A percentile compares a stretch with the other conserved stretches of the same genome.
Conservation (phyloP, 495 filamentous ascomycete species). For the Trypethelium eluteriae region DNA sequence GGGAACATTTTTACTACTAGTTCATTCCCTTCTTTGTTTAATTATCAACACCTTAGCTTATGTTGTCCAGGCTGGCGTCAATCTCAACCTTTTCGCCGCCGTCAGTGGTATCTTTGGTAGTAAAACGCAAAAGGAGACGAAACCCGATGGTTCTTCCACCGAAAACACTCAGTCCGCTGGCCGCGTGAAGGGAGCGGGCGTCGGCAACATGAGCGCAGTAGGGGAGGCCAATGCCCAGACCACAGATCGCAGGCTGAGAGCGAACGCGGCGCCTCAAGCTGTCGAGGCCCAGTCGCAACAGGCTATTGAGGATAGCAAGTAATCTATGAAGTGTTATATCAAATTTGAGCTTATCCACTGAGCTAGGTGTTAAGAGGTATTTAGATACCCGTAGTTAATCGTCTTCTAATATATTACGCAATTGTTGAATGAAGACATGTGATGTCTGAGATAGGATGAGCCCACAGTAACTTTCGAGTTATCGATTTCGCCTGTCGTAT, state of each 20-base stretch:
- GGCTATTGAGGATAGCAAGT: slow-evolving; percentile 8
- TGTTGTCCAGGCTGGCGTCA: slow-evolving; percentile 31
- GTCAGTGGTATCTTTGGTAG: slow-evolving; percentile 29
- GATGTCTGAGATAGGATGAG: too few relatives aligned
- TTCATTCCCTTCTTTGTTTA: not conserved
- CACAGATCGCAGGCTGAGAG: slow-evolving; percentile 10
- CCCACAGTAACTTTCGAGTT: too few relatives aligned
- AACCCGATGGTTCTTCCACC: slow-evolving; percentile 26
- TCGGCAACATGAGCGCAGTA: slow-evolving; percentile 2
- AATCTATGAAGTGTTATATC: not conserved
- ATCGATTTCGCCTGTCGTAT: too few relatives aligned
- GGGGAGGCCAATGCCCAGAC: slow-evolving; percentile 14
- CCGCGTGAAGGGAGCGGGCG: not conserved
- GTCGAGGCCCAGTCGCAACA: slow-evolving; percentile 12
- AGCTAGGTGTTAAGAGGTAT: not conserved
- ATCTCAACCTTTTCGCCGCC: slow-evolving; percentile 34
- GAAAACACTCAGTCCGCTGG: slow-evolving; percentile 16
- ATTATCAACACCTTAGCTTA: not conserved
- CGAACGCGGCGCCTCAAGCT: slow-evolving; percentile 15
- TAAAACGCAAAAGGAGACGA: slow-evolving; percentile 31
- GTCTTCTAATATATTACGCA: not conserved
- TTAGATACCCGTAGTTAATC: not conserved
- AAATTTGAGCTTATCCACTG: not conserved
- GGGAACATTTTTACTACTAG: not conserved
- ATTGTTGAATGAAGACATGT: too few relatives aligned